Base-by-base conservation (phyloP, 768 basidiomycete species). In the Dioszegia aurantiaca region DNA sequence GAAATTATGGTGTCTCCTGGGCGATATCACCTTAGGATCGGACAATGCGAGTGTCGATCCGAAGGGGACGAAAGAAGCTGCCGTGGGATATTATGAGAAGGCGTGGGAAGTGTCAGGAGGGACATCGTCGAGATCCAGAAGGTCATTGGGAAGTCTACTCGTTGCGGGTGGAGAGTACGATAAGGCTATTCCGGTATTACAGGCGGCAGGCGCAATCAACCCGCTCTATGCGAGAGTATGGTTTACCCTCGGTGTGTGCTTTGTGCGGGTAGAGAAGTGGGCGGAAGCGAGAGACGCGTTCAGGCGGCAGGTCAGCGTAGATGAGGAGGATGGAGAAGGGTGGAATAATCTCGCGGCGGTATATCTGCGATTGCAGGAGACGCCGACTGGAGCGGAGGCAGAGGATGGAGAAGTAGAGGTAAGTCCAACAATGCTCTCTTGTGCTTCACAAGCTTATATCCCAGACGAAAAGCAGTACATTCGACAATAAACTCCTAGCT, bases 271-370 rank as follows among this genome's bases (percentile, higher is more conserved):
- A 58, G 89, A 95, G 77, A 79, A 85, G 47, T 98, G 92, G 93
- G 82, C 82, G 16, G 86, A 84, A 12, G 94, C 89, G 2, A 84
- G 85, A 55, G 85, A 86, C 43, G 88, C 89, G 0, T 98, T 98
- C 75, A 80, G 80, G 48, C 82, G 93, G 14, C 91, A 90, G 66
- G 92, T 97, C 0, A 80, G 84, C 12, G 86, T 98, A 59, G 94
- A 98, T 60, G 90, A 93, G 58, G 95, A 98, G 64, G 93, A 99
- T 69, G 90, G 85, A 3, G 94, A 98, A 81, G 94, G 91, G 65
- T 98, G 95, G 95, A 94, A 87, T 67, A 99, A 99, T 75, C 80
- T 99, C 62, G 95, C 94, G 31, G 91, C 87, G 58, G 86, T 92
- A 72, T 95, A 97, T 77, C 83, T 99, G 61, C 86, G 90, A 44